Percentiles rank a stretch among this genome's conserved stretches.
Evolutionary conservation across 805 yeast species (phyloP).

Genomic region (Schizosaccharomyces pombe): ASM294v3 CU329670.1:3794501-3795000

Average conservation of each 20-base stretch:
- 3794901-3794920: constrained; percentile 30
- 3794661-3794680: neutral
- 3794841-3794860: constrained; percentile 10
- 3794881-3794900: constrained; percentile 8
- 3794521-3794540: too few relatives aligned
- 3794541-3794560: constrained; percentile 10
- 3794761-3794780: neutral
- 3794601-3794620: neutral
- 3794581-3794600: neutral
- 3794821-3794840: neutral
- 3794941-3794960: constrained; percentile 34
- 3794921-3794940: constrained; percentile 22
- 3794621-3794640: neutral
- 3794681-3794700: neutral
- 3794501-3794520: neutral
- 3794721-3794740: neutral
- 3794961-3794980: constrained; percentile 49
- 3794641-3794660: neutral
- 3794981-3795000: constrained; percentile 55
- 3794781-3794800: neutral
- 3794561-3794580: too few relatives aligned
- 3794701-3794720: neutral
- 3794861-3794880: constrained; percentile 19
- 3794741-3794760: neutral
- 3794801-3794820: neutral